These are phyloP conservation scores for Pedinophyceae sp. DNA, from an alignment of 139 green algal genomes.

Conservation along the genomic window DNA sequence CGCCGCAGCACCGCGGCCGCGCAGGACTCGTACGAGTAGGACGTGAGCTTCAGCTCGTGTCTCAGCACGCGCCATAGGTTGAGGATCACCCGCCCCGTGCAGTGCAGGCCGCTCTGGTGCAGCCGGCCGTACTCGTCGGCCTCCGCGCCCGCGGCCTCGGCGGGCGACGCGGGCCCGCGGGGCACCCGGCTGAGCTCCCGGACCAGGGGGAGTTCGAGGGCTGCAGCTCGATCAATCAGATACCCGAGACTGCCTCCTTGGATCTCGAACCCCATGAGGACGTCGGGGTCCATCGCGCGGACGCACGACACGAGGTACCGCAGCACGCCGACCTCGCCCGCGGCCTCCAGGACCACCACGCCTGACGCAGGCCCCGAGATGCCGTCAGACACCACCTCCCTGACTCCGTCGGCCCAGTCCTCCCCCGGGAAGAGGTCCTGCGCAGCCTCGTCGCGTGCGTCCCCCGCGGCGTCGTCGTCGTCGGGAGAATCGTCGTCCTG, in stretches of 20 bases:
- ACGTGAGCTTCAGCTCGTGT: slow-evolving; percentile 60
- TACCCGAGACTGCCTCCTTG: slow-evolving; percentile 71
- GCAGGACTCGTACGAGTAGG: slow-evolving; percentile 67
- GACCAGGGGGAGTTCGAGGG: slow-evolving; percentile 11
- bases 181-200: not conserved
- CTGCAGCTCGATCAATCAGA: slow-evolving; percentile 47
- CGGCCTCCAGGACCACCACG: slow-evolving; percentile 41
- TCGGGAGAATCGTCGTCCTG: not conserved
- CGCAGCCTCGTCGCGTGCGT: not conserved
- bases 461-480: not conserved
- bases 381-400: too few relatives aligned
- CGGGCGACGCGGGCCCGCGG: not conserved
- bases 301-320: slow-evolving; percentile 40
- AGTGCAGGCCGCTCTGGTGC: slow-evolving; percentile 35
- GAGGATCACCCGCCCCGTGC: slow-evolving; percentile 73
- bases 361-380: too few relatives aligned
- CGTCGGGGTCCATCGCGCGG: slow-evolving; percentile 68
- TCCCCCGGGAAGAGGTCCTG: not conserved
- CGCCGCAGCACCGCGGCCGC: slow-evolving; percentile 61
- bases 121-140: slow-evolving; percentile 63
- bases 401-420: too few relatives aligned
- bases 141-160: slow-evolving; percentile 16
- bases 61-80: slow-evolving; percentile 80
- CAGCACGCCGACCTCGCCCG: too few relatives aligned
- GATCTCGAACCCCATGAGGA: slow-evolving; percentile 81